These are phyloP conservation scores for Bauhinia variegata DNA, from an alignment of 306 rosid species.

Conservation along the genomic window DNA sequence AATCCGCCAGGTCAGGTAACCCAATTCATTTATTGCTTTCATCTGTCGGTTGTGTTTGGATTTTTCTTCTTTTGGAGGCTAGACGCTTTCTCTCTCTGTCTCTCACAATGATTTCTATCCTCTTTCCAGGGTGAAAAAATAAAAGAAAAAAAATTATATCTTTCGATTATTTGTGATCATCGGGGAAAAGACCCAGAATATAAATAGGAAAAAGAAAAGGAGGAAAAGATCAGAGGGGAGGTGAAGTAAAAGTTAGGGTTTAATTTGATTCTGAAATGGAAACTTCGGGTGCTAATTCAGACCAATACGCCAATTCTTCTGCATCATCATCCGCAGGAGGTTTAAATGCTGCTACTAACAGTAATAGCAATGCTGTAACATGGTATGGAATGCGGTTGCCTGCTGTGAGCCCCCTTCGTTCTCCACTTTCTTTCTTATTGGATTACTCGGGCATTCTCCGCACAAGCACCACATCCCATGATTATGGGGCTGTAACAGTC, in stretches of 20 bases:
- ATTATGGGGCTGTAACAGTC: conserved; percentile 33
- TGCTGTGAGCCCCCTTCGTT: conserved; percentile 51
- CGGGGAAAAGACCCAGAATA: neutral
- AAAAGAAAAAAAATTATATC: neutral
- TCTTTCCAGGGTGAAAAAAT: neutral
- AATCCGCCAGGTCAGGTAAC: neutral
- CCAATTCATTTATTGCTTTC: conserved; percentile 26
- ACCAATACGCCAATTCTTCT: conserved; percentile 36
- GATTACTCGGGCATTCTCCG: conserved; percentile 68
- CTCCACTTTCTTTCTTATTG: conserved; percentile 59
- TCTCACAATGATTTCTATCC: conserved; percentile 17
- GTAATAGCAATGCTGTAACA: conserved; percentile 23
- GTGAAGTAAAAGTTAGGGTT: conserved; percentile 38
- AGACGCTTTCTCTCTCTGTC: neutral
- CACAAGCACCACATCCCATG: conserved; percentile 37
- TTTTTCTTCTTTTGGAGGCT: neutral
- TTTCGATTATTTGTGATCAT: neutral
- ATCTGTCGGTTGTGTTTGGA: neutral
- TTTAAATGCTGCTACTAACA: conserved; percentile 23
- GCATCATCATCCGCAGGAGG: conserved; percentile 28
- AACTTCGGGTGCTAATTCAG: conserved; percentile 36
- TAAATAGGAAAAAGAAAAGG: neutral
- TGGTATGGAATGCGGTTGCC: conserved; percentile 52
- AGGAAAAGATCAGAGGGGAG: neutral
- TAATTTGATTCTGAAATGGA: conserved; percentile 37